Percentiles rank a stretch among this genome's conserved stretches.
phyloP scores from a whole-genome alignment of 2,329 filamentous ascomycete genomes.

The Fusarium sp. region DNA sequence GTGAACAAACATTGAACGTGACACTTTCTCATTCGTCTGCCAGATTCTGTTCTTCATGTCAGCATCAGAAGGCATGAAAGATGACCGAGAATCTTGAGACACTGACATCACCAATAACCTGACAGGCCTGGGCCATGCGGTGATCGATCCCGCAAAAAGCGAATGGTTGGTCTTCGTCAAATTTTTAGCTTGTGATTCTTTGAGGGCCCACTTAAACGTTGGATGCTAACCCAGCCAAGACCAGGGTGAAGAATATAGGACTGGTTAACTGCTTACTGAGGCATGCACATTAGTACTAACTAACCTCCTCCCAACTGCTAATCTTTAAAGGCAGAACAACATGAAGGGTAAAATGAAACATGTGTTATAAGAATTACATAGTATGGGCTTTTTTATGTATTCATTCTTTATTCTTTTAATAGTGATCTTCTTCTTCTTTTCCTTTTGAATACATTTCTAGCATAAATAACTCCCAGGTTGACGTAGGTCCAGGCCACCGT shows the following conservation, averaged over 20 bases:
- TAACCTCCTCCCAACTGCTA: background rate
- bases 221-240: background rate
- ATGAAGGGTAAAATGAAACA: too few species aligned
- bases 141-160: slow-evolving; percentile 32
- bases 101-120: slow-evolving; percentile 42
- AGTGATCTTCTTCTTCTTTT: background rate
- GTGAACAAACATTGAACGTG: slow-evolving; percentile 1
- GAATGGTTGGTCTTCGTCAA: slow-evolving; percentile 20
- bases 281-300: background rate
- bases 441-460: background rate
- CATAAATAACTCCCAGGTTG: background rate
- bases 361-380: background rate
- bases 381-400: background rate
- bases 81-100: slow-evolving; percentile 32
- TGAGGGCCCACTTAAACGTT: background rate
- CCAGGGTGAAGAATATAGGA: background rate
- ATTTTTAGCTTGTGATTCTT: slow-evolving; percentile 17
- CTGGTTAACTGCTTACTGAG: background rate
- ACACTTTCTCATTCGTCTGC: background rate
- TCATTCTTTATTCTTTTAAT: background rate
- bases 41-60: background rate
- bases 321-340: background rate
- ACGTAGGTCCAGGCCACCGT: background rate
- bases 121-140: slow-evolving; percentile 35
- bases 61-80: slow-evolving; percentile 20